Conservation (phyloP, 106 monocot genomes). For the Dendrobium nobile region DNA sequence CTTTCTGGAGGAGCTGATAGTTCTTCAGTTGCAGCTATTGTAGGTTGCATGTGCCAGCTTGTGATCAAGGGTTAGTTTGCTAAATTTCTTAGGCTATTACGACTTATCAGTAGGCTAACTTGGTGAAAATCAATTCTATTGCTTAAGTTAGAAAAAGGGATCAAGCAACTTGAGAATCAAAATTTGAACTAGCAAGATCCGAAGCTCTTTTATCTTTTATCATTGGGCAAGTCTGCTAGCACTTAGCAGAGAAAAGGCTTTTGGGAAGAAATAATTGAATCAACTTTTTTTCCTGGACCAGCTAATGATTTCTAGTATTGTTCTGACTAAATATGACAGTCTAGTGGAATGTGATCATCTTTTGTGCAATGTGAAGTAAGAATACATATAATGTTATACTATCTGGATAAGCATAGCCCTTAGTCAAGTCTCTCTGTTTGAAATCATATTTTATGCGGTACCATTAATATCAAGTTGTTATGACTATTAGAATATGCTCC, state of each 20-base stretch:
- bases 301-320: neutral
- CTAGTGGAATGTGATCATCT: neutral
- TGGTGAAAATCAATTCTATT: neutral
- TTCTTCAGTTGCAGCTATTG: conserved; percentile 97
- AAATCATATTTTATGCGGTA: neutral
- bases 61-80: conserved; percentile 61
- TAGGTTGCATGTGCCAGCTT: conserved; percentile 98
- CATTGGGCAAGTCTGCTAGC: neutral
- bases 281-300: neutral
- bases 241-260: neutral
- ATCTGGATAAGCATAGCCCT: neutral
- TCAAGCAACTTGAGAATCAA: neutral
- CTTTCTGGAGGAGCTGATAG: conserved; percentile 99
- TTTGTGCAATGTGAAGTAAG: neutral
- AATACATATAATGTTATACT: neutral
- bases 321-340: neutral
- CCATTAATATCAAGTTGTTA: neutral
- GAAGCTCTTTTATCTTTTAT: neutral
- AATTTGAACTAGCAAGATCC: neutral
- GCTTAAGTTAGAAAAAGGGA: neutral
- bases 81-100: neutral
- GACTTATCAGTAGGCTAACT: neutral
- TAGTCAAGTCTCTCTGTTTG: neutral
- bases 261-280: neutral
- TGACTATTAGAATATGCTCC: neutral